Evolutionary conservation across 2,329 filamentous ascomycete genomes (phyloP).

Genomic region (Rachicladosporium sp.): DNA sequence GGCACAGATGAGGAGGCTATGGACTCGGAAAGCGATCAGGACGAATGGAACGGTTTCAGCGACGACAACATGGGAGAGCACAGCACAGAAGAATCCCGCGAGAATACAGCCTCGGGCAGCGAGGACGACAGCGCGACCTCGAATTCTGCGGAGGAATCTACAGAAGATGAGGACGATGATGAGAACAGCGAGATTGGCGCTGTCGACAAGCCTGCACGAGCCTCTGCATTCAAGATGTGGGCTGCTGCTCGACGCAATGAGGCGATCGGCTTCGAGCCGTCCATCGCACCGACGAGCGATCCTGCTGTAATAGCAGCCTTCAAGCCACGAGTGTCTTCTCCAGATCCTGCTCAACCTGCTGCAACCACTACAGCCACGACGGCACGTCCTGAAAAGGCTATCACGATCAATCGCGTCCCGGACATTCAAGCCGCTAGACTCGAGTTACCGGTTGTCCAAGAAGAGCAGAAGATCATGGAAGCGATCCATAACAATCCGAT

Average conservation of each 20-base stretch:
- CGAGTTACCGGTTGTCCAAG: constrained; percentile 76
- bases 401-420: constrained; percentile 55
- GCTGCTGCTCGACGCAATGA: constrained; percentile 77
- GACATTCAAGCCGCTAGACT: constrained; percentile 69
- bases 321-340: constrained; percentile 52
- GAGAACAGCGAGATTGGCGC: constrained; percentile 22
- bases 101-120: constrained; percentile 6
- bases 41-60: constrained; percentile 10
- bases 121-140: constrained; percentile 10
- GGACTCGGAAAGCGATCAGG: constrained; percentile 13
- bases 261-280: constrained; percentile 56
- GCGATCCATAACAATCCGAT: constrained; percentile 84
- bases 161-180: constrained; percentile 20
- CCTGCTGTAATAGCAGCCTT: constrained; percentile 45
- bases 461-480: constrained; percentile 97
- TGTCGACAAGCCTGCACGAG: constrained; percentile 30
- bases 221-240: constrained; percentile 85
- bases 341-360: constrained; percentile 58
- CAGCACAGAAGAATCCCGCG: constrained; percentile 4
- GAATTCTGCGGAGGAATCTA: constrained; percentile 14
- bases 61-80: constrained; percentile 16
- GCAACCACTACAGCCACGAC: constrained; percentile 45
- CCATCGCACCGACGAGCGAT: constrained; percentile 27
- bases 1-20: constrained; percentile 15
- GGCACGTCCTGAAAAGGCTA: constrained; percentile 59